Base-by-base conservation (phyloP, 2,329 filamentous ascomycete genomes). In the Chaetomiaceae sp. region DNA sequence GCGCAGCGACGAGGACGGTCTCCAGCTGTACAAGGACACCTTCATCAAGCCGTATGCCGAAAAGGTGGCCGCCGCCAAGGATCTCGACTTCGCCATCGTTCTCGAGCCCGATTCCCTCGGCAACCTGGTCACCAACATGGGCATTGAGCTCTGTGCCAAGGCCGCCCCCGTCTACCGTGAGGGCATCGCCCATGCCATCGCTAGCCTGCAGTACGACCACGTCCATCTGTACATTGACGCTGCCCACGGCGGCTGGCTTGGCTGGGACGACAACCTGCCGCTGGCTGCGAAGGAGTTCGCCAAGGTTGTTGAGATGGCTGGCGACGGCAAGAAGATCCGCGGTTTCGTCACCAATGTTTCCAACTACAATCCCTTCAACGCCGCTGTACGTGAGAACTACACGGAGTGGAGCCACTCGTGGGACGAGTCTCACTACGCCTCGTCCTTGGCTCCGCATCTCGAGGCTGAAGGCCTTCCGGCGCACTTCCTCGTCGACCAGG, bases 291-390 rank as follows among this genome's bases (percentile, higher is more conserved):
- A 67, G 43, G 60, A 71, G 44, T 73, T 75, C 54, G 63, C 65
- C 56, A 67, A 69, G 48, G 72, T 75, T 41, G 58, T 74, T 32
- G 58, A 61, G 10, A 59, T 68, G 20, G 70, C 73, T 11, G 45
- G 56, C 52, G 57, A 62, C 18, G 60, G 61, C 33, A 60, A 57
- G 48, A 61, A 65, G 54, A 66, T 71, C 62, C 69, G 73, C 18
- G 73, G 73, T 18, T 72, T 73, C 56, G 63, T 69, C 2, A 75
- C 71, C 61, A 74, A 75, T 60, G 71, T 75, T 38, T 73, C 71
- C 49, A 75, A 75, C 68, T 72, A 65, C 65, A 72, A 72, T 60
- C 66, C 69, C 4, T 74, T 71, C 66, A 62, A 69, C 58, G 68
- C 71, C 30, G 61, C 57, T 41, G 60, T 65, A 1, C 69, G 68